Evolutionary conservation across 179 eudicot genomes (phyloP).

Genomic region (Spergularia azorica): DNA sequence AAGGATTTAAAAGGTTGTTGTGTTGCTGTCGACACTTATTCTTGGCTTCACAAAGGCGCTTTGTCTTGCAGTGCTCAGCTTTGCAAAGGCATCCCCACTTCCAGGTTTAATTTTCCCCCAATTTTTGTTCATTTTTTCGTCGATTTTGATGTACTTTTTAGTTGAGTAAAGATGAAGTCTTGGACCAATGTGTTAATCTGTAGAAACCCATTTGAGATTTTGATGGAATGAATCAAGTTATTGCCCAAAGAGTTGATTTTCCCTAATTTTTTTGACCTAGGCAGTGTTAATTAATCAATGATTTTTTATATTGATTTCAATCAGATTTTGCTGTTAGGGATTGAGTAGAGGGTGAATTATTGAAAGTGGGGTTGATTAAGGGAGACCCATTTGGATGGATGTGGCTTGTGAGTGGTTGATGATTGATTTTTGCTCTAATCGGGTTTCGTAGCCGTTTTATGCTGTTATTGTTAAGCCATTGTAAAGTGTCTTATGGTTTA

Average conservation of each 20-base stretch:
- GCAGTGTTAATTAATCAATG: neutral
- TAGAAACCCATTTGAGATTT: neutral
- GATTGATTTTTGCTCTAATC: neutral
- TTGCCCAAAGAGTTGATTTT: neutral
- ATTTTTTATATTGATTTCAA: neutral
- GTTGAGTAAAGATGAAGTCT: conserved; percentile 12
- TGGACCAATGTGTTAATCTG: conserved; percentile 1
- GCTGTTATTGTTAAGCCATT: conserved; percentile 2
- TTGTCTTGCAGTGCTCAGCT: conserved; percentile 91
- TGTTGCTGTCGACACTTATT: conserved; percentile 95
- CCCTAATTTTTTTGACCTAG: neutral
- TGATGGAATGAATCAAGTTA: neutral
- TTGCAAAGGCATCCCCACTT: conserved; percentile 80
- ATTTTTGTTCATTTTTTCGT: neutral
- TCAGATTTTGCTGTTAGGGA: neutral
- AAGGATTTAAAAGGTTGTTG: conserved; percentile 69
- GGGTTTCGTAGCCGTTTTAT: neutral
- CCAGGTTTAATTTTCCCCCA: conserved; percentile 45
- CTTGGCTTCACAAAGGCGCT: conserved; percentile 99
- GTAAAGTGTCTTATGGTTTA: neutral
- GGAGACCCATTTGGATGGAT: neutral
- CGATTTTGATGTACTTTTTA: neutral
- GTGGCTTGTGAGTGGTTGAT: neutral
- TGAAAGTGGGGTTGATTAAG: too few relatives aligned
- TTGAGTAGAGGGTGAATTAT: conserved; percentile 11